Evolutionary conservation across 345 rosid genomes (phyloP).

Genomic region (Corchorus olitorius): DNA sequence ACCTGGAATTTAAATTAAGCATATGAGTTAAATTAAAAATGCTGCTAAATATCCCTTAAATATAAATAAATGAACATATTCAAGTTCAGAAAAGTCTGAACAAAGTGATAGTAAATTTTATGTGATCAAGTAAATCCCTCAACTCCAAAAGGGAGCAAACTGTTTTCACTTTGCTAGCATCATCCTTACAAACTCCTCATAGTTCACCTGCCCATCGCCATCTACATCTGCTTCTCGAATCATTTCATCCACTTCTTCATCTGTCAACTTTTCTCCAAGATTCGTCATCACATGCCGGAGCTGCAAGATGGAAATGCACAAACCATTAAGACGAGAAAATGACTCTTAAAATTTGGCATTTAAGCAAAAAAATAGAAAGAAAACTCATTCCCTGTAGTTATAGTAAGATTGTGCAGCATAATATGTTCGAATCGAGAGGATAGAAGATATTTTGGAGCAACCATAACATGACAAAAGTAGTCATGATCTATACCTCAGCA

Average conservation of each 20-base stretch:
- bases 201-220: slow-evolving; percentile 11
- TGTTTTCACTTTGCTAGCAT: slow-evolving; percentile 7
- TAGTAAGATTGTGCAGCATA: background rate
- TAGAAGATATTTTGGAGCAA: background rate
- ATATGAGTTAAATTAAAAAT: background rate
- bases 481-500: background rate
- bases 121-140: background rate
- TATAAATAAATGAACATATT: background rate
- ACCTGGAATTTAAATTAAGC: background rate
- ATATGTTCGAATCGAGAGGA: background rate
- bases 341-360: background rate
- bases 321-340: background rate
- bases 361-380: background rate
- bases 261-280: slow-evolving; percentile 8
- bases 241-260: slow-evolving; percentile 17
- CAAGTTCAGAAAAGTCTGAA: background rate
- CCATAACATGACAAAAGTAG: background rate
- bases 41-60: background rate
- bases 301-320: background rate
- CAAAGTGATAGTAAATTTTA: background rate
- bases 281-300: slow-evolving; percentile 3
- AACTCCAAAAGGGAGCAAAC: background rate
- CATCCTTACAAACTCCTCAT: slow-evolving; percentile 19
- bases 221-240: slow-evolving; percentile 11
- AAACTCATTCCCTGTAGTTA: background rate